Evolutionary conservation across 1,139 yeast species (phyloP).

Genomic region (Cylindricascospora bacillispora): DNA sequence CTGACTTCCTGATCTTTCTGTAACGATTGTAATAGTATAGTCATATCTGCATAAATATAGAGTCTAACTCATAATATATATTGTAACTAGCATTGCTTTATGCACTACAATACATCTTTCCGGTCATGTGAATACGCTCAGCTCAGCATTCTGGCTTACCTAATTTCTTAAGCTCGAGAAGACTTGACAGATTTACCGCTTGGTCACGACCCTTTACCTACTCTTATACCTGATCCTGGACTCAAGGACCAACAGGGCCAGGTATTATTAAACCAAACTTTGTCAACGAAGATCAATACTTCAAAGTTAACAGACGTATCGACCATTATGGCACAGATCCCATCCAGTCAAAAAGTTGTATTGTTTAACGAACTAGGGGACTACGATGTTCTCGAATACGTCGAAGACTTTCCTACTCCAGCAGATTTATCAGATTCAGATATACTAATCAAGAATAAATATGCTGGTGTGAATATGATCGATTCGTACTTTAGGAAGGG

Average conservation of each 20-base stretch:
- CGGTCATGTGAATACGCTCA: not conserved
- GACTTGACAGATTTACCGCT: no score
- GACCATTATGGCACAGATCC: no score
- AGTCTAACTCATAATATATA: no score
- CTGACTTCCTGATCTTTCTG: no score
- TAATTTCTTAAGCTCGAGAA: no score
- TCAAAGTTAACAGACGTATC: no score
- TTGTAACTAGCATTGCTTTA: no score
- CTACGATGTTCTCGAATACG: conserved; percentile 41
- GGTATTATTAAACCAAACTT: not conserved
- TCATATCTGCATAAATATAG: no score
- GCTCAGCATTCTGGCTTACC: not conserved
- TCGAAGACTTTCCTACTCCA: conserved; percentile 49
- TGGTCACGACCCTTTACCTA: not conserved
- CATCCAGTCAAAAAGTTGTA: conserved; percentile 47
- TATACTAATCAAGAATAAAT: conserved; percentile 56
- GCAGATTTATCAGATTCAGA: conserved; percentile 39
- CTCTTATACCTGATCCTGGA: not conserved
- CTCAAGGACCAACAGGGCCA: conserved; percentile 1
- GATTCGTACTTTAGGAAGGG: conserved; percentile 78
- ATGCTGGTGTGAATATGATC: conserved; percentile 70
- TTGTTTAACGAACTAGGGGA: conserved; percentile 42
- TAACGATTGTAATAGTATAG: no score
- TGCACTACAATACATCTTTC: no score
- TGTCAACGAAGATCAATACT: not conserved